Evolutionary conservation across 805 yeast genomes (phyloP), one percentile per base, ranked within the genome.

Genomic region (Starmera dryadoides): DNA sequence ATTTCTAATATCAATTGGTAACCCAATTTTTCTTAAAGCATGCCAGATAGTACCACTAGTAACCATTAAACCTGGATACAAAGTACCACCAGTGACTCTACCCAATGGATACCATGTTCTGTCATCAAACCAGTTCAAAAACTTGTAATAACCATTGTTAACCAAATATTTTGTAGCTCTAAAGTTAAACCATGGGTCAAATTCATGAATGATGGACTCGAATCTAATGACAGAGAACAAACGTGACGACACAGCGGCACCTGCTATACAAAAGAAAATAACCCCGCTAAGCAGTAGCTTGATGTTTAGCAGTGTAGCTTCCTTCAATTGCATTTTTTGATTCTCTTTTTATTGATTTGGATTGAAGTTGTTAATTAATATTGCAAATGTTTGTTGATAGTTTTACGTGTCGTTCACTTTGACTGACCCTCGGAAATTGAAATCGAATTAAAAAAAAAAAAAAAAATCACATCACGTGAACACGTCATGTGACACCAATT

Each of bases 101-200:
- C 99, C 99, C 49, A 93, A 71, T 16, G 99, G 99, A 62, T 93
- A 93, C 99, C 99, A 93, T 16, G 98, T 91, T 58, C 96, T 78
- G 60, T 91, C 97, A 60, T 93, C 98, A 55, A 93, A 93, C 98
- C 98, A 93, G 62, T 93, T 93, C 55, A 94, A 72, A 56, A 93
- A 94, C 49, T 88, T 89, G 68, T 88, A 83, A 62, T 78, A 91
- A 6, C 93, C 81, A 55, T 87, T 79, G 33, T 76, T 68, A 23
- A 87, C 95, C 48, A 93, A 73, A 61, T 86, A 87, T 61, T 85
- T 84, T n/a, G 98, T 86, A 33, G 98, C 98, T 48, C 98, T 71
- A 69, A 77, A 93, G 63, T 93, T 93, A 75, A 86, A 86, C 95
- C 96, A 87, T 21, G 95, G 95, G 62, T 86, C 95, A 63, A 93